Evolutionary conservation across 768 basidiomycete genomes (phyloP).

Genomic region (Termitomyces sp.): DNA sequence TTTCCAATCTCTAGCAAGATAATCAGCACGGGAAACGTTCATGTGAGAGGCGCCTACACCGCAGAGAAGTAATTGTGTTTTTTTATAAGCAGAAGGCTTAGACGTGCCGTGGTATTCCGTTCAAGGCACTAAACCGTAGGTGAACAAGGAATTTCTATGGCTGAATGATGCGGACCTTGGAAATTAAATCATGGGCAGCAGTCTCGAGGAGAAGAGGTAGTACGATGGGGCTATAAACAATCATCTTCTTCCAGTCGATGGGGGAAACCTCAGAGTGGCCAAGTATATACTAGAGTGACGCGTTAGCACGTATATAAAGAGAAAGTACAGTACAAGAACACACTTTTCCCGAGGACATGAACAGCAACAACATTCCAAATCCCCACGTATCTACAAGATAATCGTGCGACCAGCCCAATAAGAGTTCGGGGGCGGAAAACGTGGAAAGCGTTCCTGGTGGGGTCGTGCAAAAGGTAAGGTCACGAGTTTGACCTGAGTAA

Average conservation of each 20-base stretch:
- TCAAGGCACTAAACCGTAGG: slow-evolving; percentile 42
- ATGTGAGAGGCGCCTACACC: slow-evolving; percentile 31
- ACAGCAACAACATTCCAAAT: slow-evolving; percentile 48
- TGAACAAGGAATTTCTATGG: not conserved
- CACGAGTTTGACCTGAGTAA: slow-evolving; percentile 12
- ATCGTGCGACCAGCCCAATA: slow-evolving; percentile 52
- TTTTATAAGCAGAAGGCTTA: slow-evolving; percentile 34
- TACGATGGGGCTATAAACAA: slow-evolving; percentile 27
- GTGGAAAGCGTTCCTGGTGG: slow-evolving; percentile 20
- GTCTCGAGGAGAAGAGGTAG: slow-evolving; percentile 25
- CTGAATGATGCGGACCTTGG: slow-evolving; percentile 29
- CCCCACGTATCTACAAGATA: slow-evolving; percentile 54
- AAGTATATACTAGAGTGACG: slow-evolving; percentile 4
- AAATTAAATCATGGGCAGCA: slow-evolving; percentile 36
- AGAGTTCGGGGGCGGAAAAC: slow-evolving; percentile 48
- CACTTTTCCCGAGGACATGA: slow-evolving; percentile 46
- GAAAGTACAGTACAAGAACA: not conserved
- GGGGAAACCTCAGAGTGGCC: slow-evolving; percentile 12
- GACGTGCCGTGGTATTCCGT: slow-evolving; percentile 46
- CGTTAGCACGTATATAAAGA: not conserved
- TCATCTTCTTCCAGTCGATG: slow-evolving; percentile 24
- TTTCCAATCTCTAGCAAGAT: slow-evolving; percentile 33
- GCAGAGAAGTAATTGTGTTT: slow-evolving; percentile 43
- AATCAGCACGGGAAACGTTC: slow-evolving; percentile 8
- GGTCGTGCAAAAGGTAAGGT: slow-evolving; percentile 39